Conservation (phyloP, 345 rosid genomes). For the Brassica incana region DNA sequence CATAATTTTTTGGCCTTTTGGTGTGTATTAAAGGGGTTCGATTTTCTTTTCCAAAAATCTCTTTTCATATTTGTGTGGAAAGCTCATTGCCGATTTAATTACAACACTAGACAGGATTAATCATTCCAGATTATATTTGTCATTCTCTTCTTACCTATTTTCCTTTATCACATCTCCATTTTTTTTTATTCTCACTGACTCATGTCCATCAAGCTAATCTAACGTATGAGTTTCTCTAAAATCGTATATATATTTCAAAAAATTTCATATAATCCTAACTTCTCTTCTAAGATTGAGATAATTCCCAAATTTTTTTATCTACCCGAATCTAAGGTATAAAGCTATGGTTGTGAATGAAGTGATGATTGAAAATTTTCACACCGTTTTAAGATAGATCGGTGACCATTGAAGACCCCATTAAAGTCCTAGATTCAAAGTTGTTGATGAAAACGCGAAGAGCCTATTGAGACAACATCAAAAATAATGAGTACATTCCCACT, state of each 20-base stretch:
- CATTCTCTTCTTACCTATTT: background rate
- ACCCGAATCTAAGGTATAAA: background rate
- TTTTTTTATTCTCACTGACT: background rate
- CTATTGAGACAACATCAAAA: too few relatives aligned
- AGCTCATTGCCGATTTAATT: too few relatives aligned
- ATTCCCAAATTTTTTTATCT: background rate
- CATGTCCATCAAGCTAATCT: background rate
- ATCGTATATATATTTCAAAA: too few relatives aligned
- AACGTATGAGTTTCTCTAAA: background rate
- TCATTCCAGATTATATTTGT: background rate
- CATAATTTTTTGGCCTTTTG: background rate
- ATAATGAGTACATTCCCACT: too few relatives aligned
- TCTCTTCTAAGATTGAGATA: too few relatives aligned
- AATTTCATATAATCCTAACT: too few relatives aligned
- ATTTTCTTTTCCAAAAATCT: background rate
- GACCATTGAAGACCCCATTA: background rate
- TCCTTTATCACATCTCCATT: too few relatives aligned
- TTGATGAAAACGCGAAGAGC: too few relatives aligned
- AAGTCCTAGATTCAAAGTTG: too few relatives aligned
- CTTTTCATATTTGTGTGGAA: too few relatives aligned
- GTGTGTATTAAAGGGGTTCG: background rate
- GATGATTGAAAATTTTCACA: background rate
- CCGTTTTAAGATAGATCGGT: background rate
- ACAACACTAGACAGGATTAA: too few relatives aligned
- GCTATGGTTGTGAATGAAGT: background rate